phyloP scores from a whole-genome alignment of 2,329 filamentous ascomycete genomes.

The Claviceps maximensis region DNA sequence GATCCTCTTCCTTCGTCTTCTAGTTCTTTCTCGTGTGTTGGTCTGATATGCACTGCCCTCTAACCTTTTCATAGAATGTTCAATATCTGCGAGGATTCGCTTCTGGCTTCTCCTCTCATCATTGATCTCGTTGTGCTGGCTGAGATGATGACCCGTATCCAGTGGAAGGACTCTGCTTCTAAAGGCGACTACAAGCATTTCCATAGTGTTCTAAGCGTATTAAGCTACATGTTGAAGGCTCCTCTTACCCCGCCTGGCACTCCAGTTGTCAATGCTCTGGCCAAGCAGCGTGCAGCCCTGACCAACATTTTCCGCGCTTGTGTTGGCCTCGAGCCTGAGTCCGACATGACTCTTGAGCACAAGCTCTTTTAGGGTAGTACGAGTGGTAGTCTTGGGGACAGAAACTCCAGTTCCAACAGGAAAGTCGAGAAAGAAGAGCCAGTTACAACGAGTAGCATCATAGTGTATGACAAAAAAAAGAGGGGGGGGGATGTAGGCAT shows the following conservation, averaged over 20 bases:
- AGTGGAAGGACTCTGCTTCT: conserved; percentile 59
- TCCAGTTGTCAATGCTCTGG: conserved; percentile 87
- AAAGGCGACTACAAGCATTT: conserved; percentile 74
- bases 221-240: conserved; percentile 98
- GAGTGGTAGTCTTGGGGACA: not conserved
- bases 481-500: conserved; percentile 10
- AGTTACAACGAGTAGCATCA: not conserved
- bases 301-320: conserved; percentile 99
- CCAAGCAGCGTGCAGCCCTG: conserved; percentile 87
- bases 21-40: not conserved
- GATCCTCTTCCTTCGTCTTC: not conserved
- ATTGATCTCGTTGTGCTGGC: conserved; percentile 88
- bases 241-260: conserved; percentile 89
- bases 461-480: conserved; percentile 1
- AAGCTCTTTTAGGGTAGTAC: conserved; percentile 63
- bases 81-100: conserved; percentile 98
- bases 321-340: conserved; percentile 91
- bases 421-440: not conserved
- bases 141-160: conserved; percentile 97
- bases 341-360: conserved; percentile 97
- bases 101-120: conserved; percentile 90
- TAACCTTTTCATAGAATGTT: conserved; percentile 54
- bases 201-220: conserved; percentile 90
- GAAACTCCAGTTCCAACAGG: not conserved
- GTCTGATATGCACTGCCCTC: not conserved